Percentiles rank a stretch among this genome's conserved stretches.
Evolutionary conservation across 2,329 filamentous ascomycete species (phyloP).

Genomic region (Alternaria burnsii): DNA sequence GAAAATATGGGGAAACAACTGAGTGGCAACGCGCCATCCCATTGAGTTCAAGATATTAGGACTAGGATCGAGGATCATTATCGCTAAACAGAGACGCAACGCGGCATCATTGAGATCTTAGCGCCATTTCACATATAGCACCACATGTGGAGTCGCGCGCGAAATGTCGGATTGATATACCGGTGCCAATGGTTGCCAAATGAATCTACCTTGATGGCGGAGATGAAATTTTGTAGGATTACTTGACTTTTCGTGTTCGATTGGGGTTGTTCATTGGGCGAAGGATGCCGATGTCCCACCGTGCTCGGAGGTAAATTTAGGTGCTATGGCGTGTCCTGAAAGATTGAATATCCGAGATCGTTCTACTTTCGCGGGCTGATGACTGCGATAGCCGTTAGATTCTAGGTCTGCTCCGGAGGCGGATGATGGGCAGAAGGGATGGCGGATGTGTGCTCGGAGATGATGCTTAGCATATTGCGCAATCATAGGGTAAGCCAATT

Average conservation of each 20-base stretch:
- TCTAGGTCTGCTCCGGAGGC: not conserved
- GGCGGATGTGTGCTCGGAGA: not conserved
- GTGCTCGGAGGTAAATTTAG: not conserved
- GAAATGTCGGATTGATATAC: not conserved
- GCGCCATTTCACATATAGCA: not conserved
- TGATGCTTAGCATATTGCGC: not conserved
- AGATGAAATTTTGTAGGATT: not conserved
- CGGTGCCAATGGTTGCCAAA: not conserved
- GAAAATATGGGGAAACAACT: not conserved
- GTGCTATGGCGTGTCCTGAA: not conserved
- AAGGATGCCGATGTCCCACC: not conserved
- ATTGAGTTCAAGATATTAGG: not conserved
- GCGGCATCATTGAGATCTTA: not conserved
- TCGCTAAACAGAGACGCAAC: constrained; percentile 1
- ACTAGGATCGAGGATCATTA: constrained; percentile 3
- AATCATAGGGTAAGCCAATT: not conserved
- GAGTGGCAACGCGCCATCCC: not conserved
- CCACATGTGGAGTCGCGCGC: not conserved
- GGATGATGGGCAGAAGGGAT: not conserved
- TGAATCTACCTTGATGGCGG: not conserved
- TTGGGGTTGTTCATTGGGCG: not conserved
- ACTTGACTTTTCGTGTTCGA: not conserved
- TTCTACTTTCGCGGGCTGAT: not conserved
- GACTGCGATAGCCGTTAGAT: constrained; percentile 1
- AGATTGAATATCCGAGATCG: not conserved